Evolutionary conservation across 1,284 basidiomycete genomes (phyloP), one percentile per base, ranked within the genome.

Genomic region (Hemileia vastatrix): DNA sequence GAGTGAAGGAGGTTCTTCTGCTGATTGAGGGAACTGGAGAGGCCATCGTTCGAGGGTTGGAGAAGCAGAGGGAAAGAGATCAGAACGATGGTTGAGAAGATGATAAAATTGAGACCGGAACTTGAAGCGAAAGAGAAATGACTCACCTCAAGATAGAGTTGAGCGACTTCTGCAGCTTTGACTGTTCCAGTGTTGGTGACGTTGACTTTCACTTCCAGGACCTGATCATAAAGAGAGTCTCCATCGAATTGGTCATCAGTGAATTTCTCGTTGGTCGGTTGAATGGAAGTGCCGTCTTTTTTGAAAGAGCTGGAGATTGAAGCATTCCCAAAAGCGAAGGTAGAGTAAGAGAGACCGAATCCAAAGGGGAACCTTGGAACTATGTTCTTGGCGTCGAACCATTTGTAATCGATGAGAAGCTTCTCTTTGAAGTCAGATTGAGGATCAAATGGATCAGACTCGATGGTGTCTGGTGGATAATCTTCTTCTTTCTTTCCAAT

Each of bases 181-280:
- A 72, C 65, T 1, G 71, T 59, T 15, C 80, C 79, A 1, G 71
- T 74, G 73, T 81, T 81, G 36, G 69, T 74, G 24, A 81, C 72
- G 3, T 74, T 72, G 3, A 76, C 75, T 13, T 74, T 70, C 53
- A 80, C 70, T 1, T 65, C 71, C 23, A 65, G 50, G 3, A 58
- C 44, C 18, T 63, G 49, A 43, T 69, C 68, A 63, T 68, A 70
- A 1, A 70, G 36, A 2, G 60, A 68, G 27, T 65, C 33, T n/a
- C n/a, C n/a, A n/a, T n/a, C n/a, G n/a, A n/a, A n/a, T n/a, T n/a
- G 67, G 3, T 66, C 21, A 6, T 75, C 76, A 5, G 66, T 67
- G 63, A 75, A 72, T 59, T 65, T 67, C 67, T 80, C 78, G 58
- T 77, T 78, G 5, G 78, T 79, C 44, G 67, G 67, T 65, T 77